A percentile compares a stretch with the other conserved stretches of the same genome.
Conservation (phyloP, 306 rosid species). For the cucumber (Cucumis sativus) region DNA sequence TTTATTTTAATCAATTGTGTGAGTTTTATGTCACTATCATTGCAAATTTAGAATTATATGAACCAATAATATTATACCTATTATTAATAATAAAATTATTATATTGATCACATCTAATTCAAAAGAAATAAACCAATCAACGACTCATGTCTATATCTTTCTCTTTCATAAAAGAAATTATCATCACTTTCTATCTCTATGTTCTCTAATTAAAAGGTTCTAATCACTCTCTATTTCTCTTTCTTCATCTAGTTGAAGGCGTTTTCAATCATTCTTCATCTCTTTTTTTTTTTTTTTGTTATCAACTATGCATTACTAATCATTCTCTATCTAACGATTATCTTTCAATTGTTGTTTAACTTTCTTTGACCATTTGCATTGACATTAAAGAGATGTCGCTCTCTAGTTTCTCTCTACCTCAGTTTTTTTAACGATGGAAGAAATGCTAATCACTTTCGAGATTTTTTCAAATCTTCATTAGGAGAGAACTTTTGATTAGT, state of each 20-base stretch:
- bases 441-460: too few species aligned
- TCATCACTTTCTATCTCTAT: background rate
- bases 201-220: background rate
- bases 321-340: background rate
- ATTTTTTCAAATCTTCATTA: too few species aligned
- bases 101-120: background rate
- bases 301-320: background rate
- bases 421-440: too few species aligned
- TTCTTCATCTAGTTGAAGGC: background rate
- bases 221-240: background rate
- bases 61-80: background rate
- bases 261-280: background rate
- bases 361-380: background rate
- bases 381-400: too few species aligned
- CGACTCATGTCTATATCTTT: background rate
- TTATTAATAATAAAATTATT: background rate
- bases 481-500: background rate
- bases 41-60: background rate
- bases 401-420: background rate
- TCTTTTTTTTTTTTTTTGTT: background rate
- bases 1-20: background rate
- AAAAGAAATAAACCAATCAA: background rate
- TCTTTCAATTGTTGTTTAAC: too few species aligned
- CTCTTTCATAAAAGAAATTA: background rate
- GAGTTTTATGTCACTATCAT: background rate